These are phyloP conservation scores for Fusarium pilosicola DNA, from an alignment of 2,329 filamentous ascomycete genomes.

Conservation along the genomic window DNA sequence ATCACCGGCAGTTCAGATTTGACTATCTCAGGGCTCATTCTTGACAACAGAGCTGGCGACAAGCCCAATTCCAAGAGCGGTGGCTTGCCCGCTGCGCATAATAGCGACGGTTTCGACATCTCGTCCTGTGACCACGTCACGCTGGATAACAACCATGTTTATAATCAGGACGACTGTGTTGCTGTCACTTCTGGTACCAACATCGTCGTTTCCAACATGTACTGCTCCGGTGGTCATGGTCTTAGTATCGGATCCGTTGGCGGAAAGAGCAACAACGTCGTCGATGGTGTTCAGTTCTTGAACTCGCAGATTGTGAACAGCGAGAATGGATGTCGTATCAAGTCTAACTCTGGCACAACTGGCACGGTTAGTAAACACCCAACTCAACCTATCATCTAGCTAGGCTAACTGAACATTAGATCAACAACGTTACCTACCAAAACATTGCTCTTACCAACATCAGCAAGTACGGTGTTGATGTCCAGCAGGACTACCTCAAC, in stretches of 20 bases:
- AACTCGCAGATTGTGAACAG: conserved; percentile 53
- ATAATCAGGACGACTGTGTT: conserved; percentile 70
- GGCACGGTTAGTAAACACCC: background rate
- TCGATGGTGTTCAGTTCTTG: conserved; percentile 59
- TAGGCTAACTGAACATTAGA: conserved; percentile 37
- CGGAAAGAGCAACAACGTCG: conserved; percentile 60
- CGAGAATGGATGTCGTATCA: background rate
- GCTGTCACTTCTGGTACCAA: conserved; percentile 60
- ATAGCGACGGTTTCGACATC: conserved; percentile 70
- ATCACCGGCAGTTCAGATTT: conserved; percentile 49
- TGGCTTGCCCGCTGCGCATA: conserved; percentile 46
- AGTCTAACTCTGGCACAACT: conserved; percentile 52
- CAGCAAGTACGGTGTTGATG: conserved; percentile 50
- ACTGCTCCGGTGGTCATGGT: conserved; percentile 55
- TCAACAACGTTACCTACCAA: conserved; percentile 54
- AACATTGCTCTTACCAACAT: conserved; percentile 54
- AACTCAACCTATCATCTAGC: accelerated
- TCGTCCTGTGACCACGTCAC: conserved; percentile 58
- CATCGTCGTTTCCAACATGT: background rate
- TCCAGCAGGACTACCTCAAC: conserved; percentile 57
- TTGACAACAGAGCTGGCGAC: conserved; percentile 53
- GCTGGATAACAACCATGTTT: conserved; percentile 61
- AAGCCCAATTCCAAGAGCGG: conserved; percentile 35
- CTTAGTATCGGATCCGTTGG: conserved; percentile 55
- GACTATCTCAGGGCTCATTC: conserved; percentile 49